Percentiles rank a stretch among this genome's conserved stretches.
These are phyloP conservation scores for Metschnikowia continentalis DNA, from an alignment of 805 yeast genomes.

Conservation along the genomic window DNA sequence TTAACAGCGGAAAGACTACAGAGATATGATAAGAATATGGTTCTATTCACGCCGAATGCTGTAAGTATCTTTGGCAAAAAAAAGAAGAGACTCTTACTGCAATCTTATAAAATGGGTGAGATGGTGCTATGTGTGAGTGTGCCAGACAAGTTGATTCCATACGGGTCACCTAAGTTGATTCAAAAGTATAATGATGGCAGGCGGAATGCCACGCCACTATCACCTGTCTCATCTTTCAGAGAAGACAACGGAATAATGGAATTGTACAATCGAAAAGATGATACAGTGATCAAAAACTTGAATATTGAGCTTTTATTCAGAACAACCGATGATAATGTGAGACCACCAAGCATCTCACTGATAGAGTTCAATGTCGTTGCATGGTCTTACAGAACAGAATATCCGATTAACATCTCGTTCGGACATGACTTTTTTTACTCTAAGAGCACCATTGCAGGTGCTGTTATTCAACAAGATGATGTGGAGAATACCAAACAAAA, in stretches of 20 bases:
- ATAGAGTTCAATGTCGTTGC: constrained; percentile 36
- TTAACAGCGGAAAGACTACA: constrained; percentile 17
- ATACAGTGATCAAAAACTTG: constrained; percentile 20
- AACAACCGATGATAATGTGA: constrained; percentile 17
- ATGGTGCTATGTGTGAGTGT: constrained; percentile 31
- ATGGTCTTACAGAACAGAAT: constrained; percentile 40
- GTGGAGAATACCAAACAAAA: constrained; percentile 32
- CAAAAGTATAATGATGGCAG: constrained; percentile 32
- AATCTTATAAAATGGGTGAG: constrained; percentile 30
- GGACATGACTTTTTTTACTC: constrained; percentile 41
- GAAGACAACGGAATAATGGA: constrained; percentile 24
- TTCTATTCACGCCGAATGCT: constrained; percentile 15
- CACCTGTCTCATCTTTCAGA: constrained; percentile 6
- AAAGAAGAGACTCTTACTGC: constrained; percentile 34
- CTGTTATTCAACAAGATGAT: constrained; percentile 21
- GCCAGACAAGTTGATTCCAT: constrained; percentile 32
- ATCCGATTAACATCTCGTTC: constrained; percentile 36
- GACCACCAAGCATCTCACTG: constrained; percentile 33
- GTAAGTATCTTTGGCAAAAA: constrained; percentile 30
- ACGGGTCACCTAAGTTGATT: constrained; percentile 35
- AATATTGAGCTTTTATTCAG: constrained; percentile 28
- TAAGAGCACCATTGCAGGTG: constrained; percentile 19
- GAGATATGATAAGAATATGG: constrained; percentile 1
- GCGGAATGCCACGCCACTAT: neutral
- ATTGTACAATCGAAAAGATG: constrained; percentile 27